These are phyloP conservation scores for Penicillium occitanis DNA, from an alignment of 2,329 filamentous ascomycete species.

Conservation along the genomic window DNA sequence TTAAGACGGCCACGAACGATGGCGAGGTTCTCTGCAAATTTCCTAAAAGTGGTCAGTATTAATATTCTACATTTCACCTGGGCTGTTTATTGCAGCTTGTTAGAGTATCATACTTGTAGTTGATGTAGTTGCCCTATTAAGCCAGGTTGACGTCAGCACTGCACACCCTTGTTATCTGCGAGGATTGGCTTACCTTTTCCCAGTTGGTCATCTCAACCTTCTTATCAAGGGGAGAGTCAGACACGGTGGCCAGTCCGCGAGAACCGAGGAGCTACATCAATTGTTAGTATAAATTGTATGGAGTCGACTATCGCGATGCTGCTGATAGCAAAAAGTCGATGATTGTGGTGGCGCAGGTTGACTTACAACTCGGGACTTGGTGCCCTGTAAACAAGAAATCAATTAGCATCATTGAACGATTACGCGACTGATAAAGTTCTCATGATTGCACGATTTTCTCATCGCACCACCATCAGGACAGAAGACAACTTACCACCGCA, in stretches of 20 bases:
- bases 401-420: slow-evolving; percentile 16
- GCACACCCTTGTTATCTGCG: neutral
- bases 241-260: slow-evolving; percentile 76
- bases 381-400: slow-evolving; percentile 34
- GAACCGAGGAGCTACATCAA: slow-evolving; percentile 62
- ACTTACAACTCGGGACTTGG: slow-evolving; percentile 50
- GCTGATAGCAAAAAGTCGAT: neutral
- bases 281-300: neutral
- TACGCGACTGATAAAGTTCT: neutral
- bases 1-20: slow-evolving; percentile 88
- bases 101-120: slow-evolving; percentile 65
- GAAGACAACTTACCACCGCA: slow-evolving; percentile 45
- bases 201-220: slow-evolving; percentile 98
- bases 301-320: neutral
- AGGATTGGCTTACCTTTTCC: slow-evolving; percentile 63
- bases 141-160: slow-evolving; percentile 29
- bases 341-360: slow-evolving; percentile 10
- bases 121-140: slow-evolving; percentile 80
- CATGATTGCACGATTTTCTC: neutral
- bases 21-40: slow-evolving; percentile 96
- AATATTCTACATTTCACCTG: neutral
- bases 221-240: slow-evolving; percentile 81
- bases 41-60: slow-evolving; percentile 55
- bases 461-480: neutral
- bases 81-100: neutral